These are phyloP conservation scores for Podospora comata DNA, from an alignment of 495 filamentous ascomycete genomes.

Conservation along the genomic window DNA sequence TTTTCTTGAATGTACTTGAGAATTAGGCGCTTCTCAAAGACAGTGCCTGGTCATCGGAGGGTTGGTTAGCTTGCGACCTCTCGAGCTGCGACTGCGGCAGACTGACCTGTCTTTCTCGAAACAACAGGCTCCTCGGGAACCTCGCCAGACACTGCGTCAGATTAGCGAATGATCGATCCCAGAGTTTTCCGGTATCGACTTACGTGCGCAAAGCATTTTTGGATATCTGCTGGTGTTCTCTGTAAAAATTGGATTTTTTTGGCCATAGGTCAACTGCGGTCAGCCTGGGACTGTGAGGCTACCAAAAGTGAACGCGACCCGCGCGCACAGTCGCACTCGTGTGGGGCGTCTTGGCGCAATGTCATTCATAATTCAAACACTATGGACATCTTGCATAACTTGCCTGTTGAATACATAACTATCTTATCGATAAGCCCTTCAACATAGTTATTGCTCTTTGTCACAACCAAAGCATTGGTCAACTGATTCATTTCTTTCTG, in stretches of 20 bases:
- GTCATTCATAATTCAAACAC: no score
- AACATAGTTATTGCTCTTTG: not conserved
- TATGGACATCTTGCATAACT: not conserved
- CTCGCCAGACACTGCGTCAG: slow-evolving; percentile 82
- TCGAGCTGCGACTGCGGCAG: slow-evolving; percentile 6
- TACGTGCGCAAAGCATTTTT: slow-evolving; percentile 74
- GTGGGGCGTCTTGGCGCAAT: not conserved
- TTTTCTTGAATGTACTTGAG: slow-evolving; percentile 93
- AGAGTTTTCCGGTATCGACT: not conserved
- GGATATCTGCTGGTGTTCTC: not conserved
- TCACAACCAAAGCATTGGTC: not conserved
- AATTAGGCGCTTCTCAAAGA: slow-evolving; percentile 93
- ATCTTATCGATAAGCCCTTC: not conserved
- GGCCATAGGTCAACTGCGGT: slow-evolving; percentile 3
- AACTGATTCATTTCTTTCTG: not conserved
- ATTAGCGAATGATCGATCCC: not conserved
- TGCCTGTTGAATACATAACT: not conserved
- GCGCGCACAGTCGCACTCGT: not conserved
- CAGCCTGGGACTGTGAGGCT: not conserved
- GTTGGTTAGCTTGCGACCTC: slow-evolving; percentile 16
- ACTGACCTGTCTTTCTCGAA: slow-evolving; percentile 87
- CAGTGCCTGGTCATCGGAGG: slow-evolving; percentile 56
- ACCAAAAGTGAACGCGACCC: not conserved
- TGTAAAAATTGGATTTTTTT: not conserved
- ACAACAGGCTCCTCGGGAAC: slow-evolving; percentile 91